Evolutionary conservation across 2,329 filamentous ascomycete genomes (phyloP).

Genomic region (Magnaporthiopsis incrustans): DNA sequence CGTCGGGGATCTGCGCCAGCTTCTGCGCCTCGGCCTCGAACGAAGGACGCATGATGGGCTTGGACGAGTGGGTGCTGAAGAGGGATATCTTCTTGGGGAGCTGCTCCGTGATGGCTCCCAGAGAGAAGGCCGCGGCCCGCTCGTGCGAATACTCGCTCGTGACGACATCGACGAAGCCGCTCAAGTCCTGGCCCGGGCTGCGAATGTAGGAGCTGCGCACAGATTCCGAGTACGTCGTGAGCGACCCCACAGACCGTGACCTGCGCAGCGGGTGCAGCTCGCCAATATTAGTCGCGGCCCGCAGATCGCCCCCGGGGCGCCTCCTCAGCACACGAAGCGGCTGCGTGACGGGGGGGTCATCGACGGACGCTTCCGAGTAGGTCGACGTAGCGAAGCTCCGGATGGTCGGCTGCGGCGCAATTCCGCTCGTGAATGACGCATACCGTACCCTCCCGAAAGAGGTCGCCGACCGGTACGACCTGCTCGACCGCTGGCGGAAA

Average conservation of each 20-base stretch:
- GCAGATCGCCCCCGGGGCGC: slow-evolving; percentile 67
- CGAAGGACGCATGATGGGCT: slow-evolving; percentile 59
- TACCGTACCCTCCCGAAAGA: slow-evolving; percentile 47
- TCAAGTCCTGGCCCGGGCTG: slow-evolving; percentile 30
- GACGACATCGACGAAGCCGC: slow-evolving; percentile 35
- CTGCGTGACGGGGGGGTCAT: slow-evolving; percentile 34
- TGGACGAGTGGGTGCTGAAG: slow-evolving; percentile 55
- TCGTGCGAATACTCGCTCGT: slow-evolving; percentile 33
- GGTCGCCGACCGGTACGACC: slow-evolving; percentile 39
- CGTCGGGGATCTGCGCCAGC: slow-evolving; percentile 81
- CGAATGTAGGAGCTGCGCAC: slow-evolving; percentile 48
- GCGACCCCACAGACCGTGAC: slow-evolving; percentile 50
- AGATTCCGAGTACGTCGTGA: slow-evolving; percentile 54
- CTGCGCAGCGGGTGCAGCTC: slow-evolving; percentile 45
- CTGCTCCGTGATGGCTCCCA: slow-evolving; percentile 49
- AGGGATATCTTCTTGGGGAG: slow-evolving; percentile 41
- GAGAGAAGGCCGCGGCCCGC: slow-evolving; percentile 42
- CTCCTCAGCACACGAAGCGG: slow-evolving; percentile 60
- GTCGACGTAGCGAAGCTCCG: slow-evolving; percentile 56
- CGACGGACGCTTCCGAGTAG: slow-evolving; percentile 42
- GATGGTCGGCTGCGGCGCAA: slow-evolving; percentile 40
- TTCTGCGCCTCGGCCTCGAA: slow-evolving; percentile 86
- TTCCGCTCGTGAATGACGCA: slow-evolving; percentile 52
- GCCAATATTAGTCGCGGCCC: slow-evolving; percentile 57
- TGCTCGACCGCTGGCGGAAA: slow-evolving; percentile 37